Evolutionary conservation across 768 basidiomycete species (phyloP).

Genomic region (Gyrodon lividus): DNA sequence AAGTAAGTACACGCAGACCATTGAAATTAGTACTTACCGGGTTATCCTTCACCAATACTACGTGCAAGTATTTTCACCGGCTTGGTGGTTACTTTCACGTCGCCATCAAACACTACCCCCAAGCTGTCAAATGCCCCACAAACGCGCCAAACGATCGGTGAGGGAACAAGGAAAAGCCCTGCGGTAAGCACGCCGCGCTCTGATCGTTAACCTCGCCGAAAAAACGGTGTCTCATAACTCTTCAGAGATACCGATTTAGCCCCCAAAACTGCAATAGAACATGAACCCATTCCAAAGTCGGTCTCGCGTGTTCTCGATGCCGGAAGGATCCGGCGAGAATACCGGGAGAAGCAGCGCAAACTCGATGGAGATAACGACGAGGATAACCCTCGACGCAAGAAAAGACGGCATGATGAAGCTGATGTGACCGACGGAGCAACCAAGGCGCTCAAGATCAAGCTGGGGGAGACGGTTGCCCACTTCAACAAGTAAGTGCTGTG

Average conservation of each 20-base stretch:
- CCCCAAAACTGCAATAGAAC: conserved; percentile 43
- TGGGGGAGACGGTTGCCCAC: conserved; percentile 71
- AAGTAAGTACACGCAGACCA: background rate
- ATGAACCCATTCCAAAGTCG: conserved; percentile 71
- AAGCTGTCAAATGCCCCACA: conserved; percentile 56
- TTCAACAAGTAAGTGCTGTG: conserved; percentile 62
- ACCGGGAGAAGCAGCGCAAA: conserved; percentile 45
- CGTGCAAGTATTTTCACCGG: background rate
- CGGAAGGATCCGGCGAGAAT: conserved; percentile 53
- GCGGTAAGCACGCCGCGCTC: conserved; percentile 36
- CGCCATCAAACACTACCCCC: background rate
- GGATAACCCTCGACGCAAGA: conserved; percentile 28
- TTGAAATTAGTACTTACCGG: too few species aligned
- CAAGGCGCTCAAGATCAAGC: conserved; percentile 48
- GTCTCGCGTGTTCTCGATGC: conserved; percentile 66
- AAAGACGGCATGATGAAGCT: conserved; percentile 23
- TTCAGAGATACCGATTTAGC: conserved; percentile 51
- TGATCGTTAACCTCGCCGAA: background rate
- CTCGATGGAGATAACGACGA: conserved; percentile 30
- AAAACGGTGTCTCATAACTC: background rate
- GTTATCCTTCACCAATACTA: background rate
- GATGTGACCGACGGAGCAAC: conserved; percentile 13
- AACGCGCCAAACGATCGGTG: conserved; percentile 53
- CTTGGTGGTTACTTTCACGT: background rate
- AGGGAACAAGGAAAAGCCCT: conserved; percentile 43